phyloP scores from a whole-genome alignment of 495 filamentous ascomycete genomes.

The Tuber brumale region DNA sequence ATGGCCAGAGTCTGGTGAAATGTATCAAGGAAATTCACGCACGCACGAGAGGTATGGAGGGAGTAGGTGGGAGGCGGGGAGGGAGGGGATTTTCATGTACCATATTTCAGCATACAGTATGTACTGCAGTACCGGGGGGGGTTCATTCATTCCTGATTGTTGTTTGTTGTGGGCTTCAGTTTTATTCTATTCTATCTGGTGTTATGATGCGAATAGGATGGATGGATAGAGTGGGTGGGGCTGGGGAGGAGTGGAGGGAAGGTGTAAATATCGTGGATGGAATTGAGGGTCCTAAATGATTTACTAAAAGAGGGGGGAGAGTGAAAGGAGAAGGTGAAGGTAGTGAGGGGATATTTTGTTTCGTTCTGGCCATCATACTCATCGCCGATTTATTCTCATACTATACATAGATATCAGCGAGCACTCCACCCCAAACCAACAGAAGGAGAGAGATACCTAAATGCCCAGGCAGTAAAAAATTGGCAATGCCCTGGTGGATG shows the following conservation, averaged over 20 bases:
- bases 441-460: conserved; percentile 51
- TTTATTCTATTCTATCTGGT: neutral
- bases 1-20: neutral
- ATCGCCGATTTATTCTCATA: neutral
- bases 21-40: neutral
- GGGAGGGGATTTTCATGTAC: conserved; percentile 31
- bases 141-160: neutral
- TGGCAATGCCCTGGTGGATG: conserved; percentile 90
- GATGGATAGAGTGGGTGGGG: neutral
- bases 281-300: neutral
- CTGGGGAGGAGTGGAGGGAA: neutral
- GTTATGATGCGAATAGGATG: neutral
- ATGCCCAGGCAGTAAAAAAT: conserved; percentile 90
- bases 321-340: conserved; percentile 11
- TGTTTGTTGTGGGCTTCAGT: neutral
- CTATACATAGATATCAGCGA: neutral
- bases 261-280: neutral
- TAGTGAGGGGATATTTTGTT: conserved; percentile 7
- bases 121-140: neutral
- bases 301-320: neutral
- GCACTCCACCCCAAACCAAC: neutral
- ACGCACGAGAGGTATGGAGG: neutral
- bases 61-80: conserved; percentile 1
- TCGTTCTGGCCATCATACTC: neutral
- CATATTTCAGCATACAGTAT: conserved; percentile 26